Base-by-base conservation (phyloP, 1,284 basidiomycete genomes). In the Golubevia pallescens region DNA sequence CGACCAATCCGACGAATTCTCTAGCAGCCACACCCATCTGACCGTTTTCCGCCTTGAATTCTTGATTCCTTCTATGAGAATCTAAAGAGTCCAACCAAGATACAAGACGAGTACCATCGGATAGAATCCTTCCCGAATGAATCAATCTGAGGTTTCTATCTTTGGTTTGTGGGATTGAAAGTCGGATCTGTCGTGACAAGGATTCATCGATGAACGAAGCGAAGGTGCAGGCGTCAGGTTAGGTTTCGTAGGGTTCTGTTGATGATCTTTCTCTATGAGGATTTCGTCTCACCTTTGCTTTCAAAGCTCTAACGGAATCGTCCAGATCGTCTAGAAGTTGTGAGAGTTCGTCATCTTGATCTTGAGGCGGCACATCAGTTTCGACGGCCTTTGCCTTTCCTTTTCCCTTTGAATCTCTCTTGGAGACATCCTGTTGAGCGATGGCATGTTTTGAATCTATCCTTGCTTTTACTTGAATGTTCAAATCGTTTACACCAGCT, bases 71-170 rank as follows among this genome's bases (percentile, higher is more conserved):
- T 14, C 60, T 61, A 14, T 65, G 42, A 7, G 54, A 13, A 55
- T 74, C 73, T 21, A 72, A 20, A 32, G 67, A 62, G 28, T 79
- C 77, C 61, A 79, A 58, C 51, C 67, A 79, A 1, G 63, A 62
- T 0, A 73, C 77, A 23, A 79, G 61, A n/a, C 62, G 64, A 32
- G 72, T 61, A 13, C 70, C 71, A 28, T 77, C 71, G 8, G 69
- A 62, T 38, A 79, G 53, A 0, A 79, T 65, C 14, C 71, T 56
- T 3, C 77, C 77, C 3, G 74, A 65, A 60, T 77, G 67, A 10
- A 79, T 77, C 23, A 77, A 56, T 0, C 77, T 62, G 28, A 79
- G 56, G 23, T 71, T 38, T 19, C 68, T 23, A 48, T 65, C 53
- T 34, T 60, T 23, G 42, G 16, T 48, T 48, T 10, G 16, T 13